A percentile compares a stretch with the other conserved stretches of the same genome.
Evolutionary conservation across 2,329 filamentous ascomycete species (phyloP).

Genomic region (Epichloe sp.): DNA sequence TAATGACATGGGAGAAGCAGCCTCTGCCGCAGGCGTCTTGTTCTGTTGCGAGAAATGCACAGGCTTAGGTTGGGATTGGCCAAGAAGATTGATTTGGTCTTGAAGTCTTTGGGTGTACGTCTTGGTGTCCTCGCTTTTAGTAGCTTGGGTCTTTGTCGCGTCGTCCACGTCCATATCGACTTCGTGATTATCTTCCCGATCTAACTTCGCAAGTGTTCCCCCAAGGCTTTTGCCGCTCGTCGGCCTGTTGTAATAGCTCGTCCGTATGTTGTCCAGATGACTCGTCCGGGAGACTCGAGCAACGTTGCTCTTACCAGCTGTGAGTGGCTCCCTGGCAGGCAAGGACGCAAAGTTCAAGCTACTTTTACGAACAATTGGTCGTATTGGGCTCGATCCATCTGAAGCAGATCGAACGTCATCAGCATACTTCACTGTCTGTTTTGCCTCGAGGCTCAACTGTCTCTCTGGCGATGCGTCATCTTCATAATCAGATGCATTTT

Average conservation of each 20-base stretch:
- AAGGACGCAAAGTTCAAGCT: constrained; percentile 90
- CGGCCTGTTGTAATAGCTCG: constrained; percentile 60
- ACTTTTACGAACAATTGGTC: constrained; percentile 76
- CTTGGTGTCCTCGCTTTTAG: constrained; percentile 43
- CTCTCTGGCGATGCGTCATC: constrained; percentile 4
- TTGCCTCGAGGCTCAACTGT: constrained; percentile 3
- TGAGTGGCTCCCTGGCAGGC: constrained; percentile 78
- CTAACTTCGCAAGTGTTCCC: constrained; percentile 26
- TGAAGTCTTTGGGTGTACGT: constrained; percentile 89
- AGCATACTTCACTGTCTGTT: neutral
- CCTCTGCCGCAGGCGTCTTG: constrained; percentile 19
- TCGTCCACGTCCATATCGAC: constrained; percentile 41
- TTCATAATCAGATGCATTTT: neutral
- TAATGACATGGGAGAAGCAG: constrained; percentile 16
- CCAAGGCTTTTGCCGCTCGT: constrained; percentile 64
- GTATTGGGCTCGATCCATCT: constrained; percentile 59
- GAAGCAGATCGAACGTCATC: constrained; percentile 48
- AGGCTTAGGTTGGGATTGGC: constrained; percentile 40
- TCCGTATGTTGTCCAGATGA: constrained; percentile 59
- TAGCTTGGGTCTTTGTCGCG: constrained; percentile 17
- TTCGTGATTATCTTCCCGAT: constrained; percentile 32
- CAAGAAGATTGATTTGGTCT: constrained; percentile 73
- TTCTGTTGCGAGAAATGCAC: constrained; percentile 22
- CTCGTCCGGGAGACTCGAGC: constrained; percentile 61
- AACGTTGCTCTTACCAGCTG: constrained; percentile 71